Evolutionary conservation across 805 yeast genomes (phyloP), one percentile per base, ranked within the genome.

Genomic region (Phaffomyces thermotolerans): DNA sequence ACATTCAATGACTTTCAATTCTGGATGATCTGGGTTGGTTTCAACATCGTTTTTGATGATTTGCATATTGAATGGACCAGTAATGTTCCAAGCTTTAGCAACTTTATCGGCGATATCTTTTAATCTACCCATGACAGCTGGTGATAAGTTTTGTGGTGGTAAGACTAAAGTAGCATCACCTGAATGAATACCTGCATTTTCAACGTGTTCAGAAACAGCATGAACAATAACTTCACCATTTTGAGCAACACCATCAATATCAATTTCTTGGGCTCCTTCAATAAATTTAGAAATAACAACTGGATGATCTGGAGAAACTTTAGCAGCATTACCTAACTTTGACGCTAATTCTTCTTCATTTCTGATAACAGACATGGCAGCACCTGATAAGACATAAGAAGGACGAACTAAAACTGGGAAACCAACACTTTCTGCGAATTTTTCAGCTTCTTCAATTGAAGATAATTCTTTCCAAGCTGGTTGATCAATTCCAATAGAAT

Each of bases 11-110:
- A 93, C 99, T 76, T 93, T 93, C 61, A 90, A 76, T 49, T 79
- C 81, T 41, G 78, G 73, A 41, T 71, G 73, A 44, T 70, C 73
- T 45, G 76, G 73, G 37, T 79, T 72, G 39, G 79, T 78, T 47
- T 75, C 73, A 54, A 78, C 71, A 51, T 76, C 80, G 47, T 82
- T 80, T 67, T 84, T 82, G 66, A 93, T 93, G 63, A 93, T 82
- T 73, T 93, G 98, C 95, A 91, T 95, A 72, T 91, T 91, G 78
- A 85, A 91, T 23, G 99, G 99, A 59, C 99, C 99, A 37, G 97
- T 87, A 59, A 91, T 90, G 47, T 87, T 84, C 85, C 93, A 89
- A 25, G 98, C 98, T 45, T 71, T 65, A 32, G 96, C 98, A 59
- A 91, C 96, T 71, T 88, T 90, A 58, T 83, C 91, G 45, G 98